Evolutionary conservation across 2,329 filamentous ascomycete species (phyloP).

Genomic region (Penicillium sp.): DNA sequence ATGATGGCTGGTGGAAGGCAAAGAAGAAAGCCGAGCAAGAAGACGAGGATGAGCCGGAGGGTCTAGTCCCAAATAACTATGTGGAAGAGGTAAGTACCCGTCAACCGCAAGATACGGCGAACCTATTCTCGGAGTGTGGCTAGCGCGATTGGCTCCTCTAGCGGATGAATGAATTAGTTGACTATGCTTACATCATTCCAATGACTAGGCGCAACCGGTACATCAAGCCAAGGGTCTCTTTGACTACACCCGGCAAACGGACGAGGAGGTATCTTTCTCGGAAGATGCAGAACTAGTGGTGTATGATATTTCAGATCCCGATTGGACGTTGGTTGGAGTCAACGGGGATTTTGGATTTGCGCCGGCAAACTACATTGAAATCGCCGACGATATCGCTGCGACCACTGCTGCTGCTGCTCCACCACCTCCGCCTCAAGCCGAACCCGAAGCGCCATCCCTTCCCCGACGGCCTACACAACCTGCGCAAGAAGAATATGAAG

Average conservation of each 20-base stretch:
- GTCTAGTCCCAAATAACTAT: conserved; percentile 91
- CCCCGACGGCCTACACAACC: conserved; percentile 29
- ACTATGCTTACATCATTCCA: conserved; percentile 8
- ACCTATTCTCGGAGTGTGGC: neutral
- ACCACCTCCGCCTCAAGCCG: conserved; percentile 28
- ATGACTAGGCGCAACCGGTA: conserved; percentile 61
- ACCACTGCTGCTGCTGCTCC: conserved; percentile 45
- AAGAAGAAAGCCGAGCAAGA: conserved; percentile 84
- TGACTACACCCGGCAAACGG: conserved; percentile 94
- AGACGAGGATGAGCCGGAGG: conserved; percentile 87
- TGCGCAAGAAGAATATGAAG: conserved; percentile 26
- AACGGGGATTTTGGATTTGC: conserved; percentile 90
- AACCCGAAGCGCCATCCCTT: conserved; percentile 43
- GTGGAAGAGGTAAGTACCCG: conserved; percentile 75
- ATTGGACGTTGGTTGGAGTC: conserved; percentile 91
- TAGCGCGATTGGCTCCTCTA: neutral
- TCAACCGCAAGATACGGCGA: neutral
- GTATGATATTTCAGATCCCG: conserved; percentile 86
- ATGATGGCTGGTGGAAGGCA: conserved; percentile 92
- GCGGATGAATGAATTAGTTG: neutral
- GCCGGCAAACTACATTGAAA: conserved; percentile 92
- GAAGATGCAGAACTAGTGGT: conserved; percentile 83
- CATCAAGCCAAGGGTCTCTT: conserved; percentile 87
- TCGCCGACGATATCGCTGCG: conserved; percentile 50
- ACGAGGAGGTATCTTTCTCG: conserved; percentile 93